These are phyloP conservation scores for Penicillium nucicola DNA, from an alignment of 495 filamentous ascomycete species.

Conservation along the genomic window DNA sequence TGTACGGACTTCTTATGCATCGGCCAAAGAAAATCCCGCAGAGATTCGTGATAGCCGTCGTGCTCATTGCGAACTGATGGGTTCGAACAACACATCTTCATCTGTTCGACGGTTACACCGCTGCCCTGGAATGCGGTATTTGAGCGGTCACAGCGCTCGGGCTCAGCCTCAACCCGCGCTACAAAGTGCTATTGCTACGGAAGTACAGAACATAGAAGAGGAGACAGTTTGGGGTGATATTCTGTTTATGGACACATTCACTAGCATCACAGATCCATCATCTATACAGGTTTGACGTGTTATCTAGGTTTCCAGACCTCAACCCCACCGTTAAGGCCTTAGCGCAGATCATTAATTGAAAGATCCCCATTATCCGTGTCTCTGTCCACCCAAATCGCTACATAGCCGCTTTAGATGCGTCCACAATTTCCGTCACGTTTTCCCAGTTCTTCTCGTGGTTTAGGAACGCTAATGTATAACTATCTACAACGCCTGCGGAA, in stretches of 20 bases:
- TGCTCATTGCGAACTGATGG: slow-evolving; percentile 3
- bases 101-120: neutral
- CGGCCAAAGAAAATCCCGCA: slow-evolving; percentile 6
- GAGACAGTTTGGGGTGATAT: slow-evolving; percentile 7
- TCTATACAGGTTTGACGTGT: neutral
- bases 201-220: slow-evolving; percentile 12
- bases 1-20: slow-evolving; percentile 12
- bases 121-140: neutral
- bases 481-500: too few relatives aligned
- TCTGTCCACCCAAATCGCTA: too few relatives aligned
- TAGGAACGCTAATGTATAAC: too few relatives aligned
- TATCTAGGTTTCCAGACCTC: neutral
- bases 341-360: too few relatives aligned
- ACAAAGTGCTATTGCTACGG: slow-evolving; percentile 9
- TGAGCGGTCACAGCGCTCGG: neutral
- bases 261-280: slow-evolving; percentile 1
- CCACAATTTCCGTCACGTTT: too few relatives aligned
- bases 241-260: slow-evolving; percentile 1
- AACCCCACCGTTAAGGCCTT: too few relatives aligned
- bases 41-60: neutral
- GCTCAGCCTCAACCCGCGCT: slow-evolving; percentile 3
- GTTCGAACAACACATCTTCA: neutral
- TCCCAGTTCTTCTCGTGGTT: too few relatives aligned
- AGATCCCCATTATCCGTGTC: too few relatives aligned
- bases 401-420: too few relatives aligned